Evolutionary conservation across 805 yeast genomes (phyloP).

Genomic region (Yarrowia deformans): DNA sequence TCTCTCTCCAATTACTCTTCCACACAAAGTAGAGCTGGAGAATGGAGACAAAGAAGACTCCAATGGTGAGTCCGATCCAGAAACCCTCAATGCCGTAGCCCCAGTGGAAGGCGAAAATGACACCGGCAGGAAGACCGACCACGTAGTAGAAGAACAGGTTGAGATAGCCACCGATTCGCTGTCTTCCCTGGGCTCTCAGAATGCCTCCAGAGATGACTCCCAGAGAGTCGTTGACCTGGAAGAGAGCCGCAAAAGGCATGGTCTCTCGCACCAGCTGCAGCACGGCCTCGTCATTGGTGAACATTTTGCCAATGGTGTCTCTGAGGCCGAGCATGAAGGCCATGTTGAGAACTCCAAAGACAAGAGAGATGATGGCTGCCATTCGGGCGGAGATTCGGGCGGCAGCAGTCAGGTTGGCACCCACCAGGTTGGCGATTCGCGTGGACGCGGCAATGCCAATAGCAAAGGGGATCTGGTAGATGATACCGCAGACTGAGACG

Average conservation of each 20-base stretch:
- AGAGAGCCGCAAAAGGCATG: slow-evolving; percentile 69
- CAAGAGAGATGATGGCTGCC: slow-evolving; percentile 52
- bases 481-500: slow-evolving; percentile 66
- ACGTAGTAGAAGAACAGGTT: slow-evolving; percentile 75
- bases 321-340: slow-evolving; percentile 57
- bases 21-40: slow-evolving; percentile 59
- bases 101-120: slow-evolving; percentile 60
- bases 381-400: slow-evolving; percentile 53
- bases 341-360: slow-evolving; percentile 46
- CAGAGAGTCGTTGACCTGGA: slow-evolving; percentile 73
- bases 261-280: slow-evolving; percentile 58
- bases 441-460: slow-evolving; percentile 73
- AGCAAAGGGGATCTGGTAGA: slow-evolving; percentile 77
- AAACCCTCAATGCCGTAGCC: slow-evolving; percentile 64
- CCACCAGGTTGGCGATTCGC: slow-evolving; percentile 72
- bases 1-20: slow-evolving; percentile 61
- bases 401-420: slow-evolving; percentile 52
- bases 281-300: slow-evolving; percentile 69
- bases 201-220: slow-evolving; percentile 77
- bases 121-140: slow-evolving; percentile 65
- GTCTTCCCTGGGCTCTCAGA: slow-evolving; percentile 78
- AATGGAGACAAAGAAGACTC: slow-evolving; percentile 59
- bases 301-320: slow-evolving; percentile 60
- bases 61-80: slow-evolving; percentile 78
- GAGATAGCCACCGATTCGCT: slow-evolving; percentile 72